Evolutionary conservation across 2,329 filamentous ascomycete species (phyloP).

Genomic region (Ceratocystis papillata): DNA sequence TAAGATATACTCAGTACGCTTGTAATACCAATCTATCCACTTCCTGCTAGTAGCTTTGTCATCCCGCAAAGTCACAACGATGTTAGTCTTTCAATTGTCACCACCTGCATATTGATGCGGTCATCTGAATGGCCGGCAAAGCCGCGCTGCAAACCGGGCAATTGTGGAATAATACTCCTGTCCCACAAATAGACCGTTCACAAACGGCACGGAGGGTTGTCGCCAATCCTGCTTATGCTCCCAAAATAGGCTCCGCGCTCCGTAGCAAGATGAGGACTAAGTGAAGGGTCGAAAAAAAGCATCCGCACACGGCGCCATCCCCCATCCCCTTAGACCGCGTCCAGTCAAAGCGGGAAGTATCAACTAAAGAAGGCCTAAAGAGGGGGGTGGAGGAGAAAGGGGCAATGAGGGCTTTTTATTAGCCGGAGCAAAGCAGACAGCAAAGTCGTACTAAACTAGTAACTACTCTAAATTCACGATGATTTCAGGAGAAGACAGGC

Average conservation of each 20-base stretch:
- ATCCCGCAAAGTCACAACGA: too few species aligned
- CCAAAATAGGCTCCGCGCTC: background rate
- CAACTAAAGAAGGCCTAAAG: background rate
- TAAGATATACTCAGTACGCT: constrained; percentile 16
- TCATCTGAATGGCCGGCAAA: background rate
- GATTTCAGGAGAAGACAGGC: background rate
- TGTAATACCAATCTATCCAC: constrained; percentile 23
- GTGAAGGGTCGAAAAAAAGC: background rate
- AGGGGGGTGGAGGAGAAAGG: background rate
- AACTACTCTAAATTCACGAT: background rate
- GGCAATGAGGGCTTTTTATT: background rate
- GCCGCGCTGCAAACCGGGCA: background rate
- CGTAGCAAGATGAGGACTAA: background rate
- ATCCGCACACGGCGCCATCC: background rate
- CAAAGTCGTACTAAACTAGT: background rate
- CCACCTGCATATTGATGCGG: background rate
- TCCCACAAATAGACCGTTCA: background rate
- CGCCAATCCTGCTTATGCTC: too few species aligned
- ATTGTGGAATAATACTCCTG: background rate
- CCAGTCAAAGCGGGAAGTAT: background rate
- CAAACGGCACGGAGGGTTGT: too few species aligned
- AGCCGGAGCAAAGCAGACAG: background rate
- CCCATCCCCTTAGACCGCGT: background rate
- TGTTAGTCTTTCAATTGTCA: too few species aligned
- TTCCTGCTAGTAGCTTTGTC: background rate